Conservation (phyloP, 1,284 basidiomycete genomes). For the Agroathelia rolfsii region DNA sequence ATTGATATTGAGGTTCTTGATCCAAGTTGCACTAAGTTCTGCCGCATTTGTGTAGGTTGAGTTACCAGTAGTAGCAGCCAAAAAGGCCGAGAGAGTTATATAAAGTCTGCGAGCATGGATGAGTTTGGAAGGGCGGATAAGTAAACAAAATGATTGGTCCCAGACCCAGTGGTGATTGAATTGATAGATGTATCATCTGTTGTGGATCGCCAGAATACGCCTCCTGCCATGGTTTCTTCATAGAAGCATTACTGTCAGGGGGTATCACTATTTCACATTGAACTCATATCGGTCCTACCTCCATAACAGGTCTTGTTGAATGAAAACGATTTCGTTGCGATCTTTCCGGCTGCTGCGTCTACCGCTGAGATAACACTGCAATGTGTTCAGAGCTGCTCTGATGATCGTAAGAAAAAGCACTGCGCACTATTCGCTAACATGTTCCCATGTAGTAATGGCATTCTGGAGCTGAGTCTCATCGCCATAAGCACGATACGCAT, state of each 20-base stretch:
- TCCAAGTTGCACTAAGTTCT: slow-evolving; percentile 35
- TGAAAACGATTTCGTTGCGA: slow-evolving; percentile 9
- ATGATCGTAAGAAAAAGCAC: not conserved
- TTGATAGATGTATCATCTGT: slow-evolving; percentile 10
- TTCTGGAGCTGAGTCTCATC: slow-evolving; percentile 14
- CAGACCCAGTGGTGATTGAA: slow-evolving; percentile 15
- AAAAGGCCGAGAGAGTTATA: slow-evolving; percentile 37
- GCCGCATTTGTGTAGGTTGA: slow-evolving; percentile 35
- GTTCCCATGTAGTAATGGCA: slow-evolving; percentile 15
- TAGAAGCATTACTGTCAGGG: not conserved
- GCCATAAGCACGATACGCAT: slow-evolving; percentile 17
- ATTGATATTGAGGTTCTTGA: slow-evolving; percentile 34
- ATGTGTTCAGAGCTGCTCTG: not conserved
- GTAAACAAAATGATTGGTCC: too few species aligned
- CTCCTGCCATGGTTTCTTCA: slow-evolving; percentile 11
- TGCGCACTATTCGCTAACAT: slow-evolving; percentile 14
- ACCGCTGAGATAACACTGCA: slow-evolving; percentile 11
- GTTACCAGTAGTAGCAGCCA: slow-evolving; percentile 34
- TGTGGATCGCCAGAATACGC: slow-evolving; percentile 14
- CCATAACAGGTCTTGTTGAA: slow-evolving; percentile 13
- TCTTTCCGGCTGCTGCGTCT: slow-evolving; percentile 11
- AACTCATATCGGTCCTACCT: not conserved
- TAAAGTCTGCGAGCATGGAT: too few species aligned
- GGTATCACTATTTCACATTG: not conserved
- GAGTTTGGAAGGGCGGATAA: slow-evolving; percentile 51